Evolutionary conservation across 176 grass and related monocot genomes (phyloP), one percentile per base, ranked within the genome.

Genomic region (Eleusine coracana): DNA sequence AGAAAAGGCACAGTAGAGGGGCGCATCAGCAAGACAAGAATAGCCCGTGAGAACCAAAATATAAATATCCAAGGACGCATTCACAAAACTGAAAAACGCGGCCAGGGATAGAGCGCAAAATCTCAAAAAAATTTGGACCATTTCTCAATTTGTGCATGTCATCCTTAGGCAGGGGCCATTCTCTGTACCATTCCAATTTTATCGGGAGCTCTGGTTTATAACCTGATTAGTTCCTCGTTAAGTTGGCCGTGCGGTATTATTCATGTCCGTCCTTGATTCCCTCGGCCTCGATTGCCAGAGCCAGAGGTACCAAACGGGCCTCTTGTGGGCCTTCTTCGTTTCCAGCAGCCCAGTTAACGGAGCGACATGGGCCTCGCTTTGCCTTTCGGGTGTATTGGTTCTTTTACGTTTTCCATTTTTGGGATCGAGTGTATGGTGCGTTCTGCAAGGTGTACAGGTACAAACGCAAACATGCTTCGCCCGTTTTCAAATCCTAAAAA

Each of bases 61-160:
- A 56, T 56, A 56, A 56, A 20, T 56, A 21, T 56, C 5, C 52
- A 56, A 7, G 52, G 18, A 56, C 17, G 17, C 17, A 56, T 21
- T 0, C 15, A 4, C 17, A 56, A 20, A 3, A 6, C 5, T 1
- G 8, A 46, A 46, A 10, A 46, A 0, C 44, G 11, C 8, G 11
- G 44, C 44, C 44, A 46, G 44, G 17, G 52, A 20, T 7, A 7
- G 17, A 55, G 52, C 5, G 52, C 17, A 55, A 56, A 56, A 56
- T 20, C 31, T 9, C 18, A 66, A 79, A 69, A 54, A 80, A 69
- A 69, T 6, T 56, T 80, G 34, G 21, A 80, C 66, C 65, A 80
- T 80, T 70, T 70, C 65, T 80, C 14, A 21, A 70, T 70, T 80
- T 69, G 14, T 80, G 49, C 48, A 49, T 80, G 78, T 80, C 49